phyloP scores from a whole-genome alignment of 164 flowering plant genomes.

The Amborella trichopoda region DNA sequence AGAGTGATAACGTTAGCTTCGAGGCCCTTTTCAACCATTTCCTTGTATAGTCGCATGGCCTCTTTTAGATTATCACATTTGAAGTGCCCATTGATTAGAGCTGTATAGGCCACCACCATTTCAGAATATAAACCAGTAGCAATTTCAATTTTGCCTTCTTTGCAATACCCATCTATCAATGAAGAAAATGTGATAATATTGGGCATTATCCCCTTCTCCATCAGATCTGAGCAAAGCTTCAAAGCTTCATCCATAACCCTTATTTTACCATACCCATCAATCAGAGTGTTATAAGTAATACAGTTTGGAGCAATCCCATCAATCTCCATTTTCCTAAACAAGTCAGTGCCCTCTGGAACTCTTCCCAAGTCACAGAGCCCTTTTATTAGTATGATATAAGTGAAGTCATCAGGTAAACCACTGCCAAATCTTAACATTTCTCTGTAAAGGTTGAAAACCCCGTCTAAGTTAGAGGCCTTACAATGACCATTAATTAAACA shows the following conservation, averaged over 20 bases:
- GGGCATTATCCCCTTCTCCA: constrained; percentile 41
- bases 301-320: constrained; percentile 26
- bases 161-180: constrained; percentile 57
- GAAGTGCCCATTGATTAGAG: constrained; percentile 56
- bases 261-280: constrained; percentile 52
- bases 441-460: constrained; percentile 24
- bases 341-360: constrained; percentile 30
- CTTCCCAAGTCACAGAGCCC: constrained; percentile 37
- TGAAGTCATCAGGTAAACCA: constrained; percentile 41
- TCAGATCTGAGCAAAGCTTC: constrained; percentile 50
- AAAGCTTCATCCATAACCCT: constrained; percentile 49
- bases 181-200: constrained; percentile 50
- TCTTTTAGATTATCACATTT: constrained; percentile 41
- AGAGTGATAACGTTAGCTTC: too few species aligned
- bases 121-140: constrained; percentile 62
- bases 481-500: constrained; percentile 48
- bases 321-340: constrained; percentile 34
- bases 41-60: constrained; percentile 38
- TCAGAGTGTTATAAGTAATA: constrained; percentile 50
- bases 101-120: constrained; percentile 54
- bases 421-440: constrained; percentile 36
- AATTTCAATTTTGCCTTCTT: constrained; percentile 32
- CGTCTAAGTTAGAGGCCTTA: constrained; percentile 21
- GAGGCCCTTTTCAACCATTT: constrained; percentile 41
- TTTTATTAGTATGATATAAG: constrained; percentile 52